Evolutionary conservation across 1,284 basidiomycete species (phyloP), one percentile per base, ranked within the genome.

Genomic region (Heimioporus punctisporus): DNA sequence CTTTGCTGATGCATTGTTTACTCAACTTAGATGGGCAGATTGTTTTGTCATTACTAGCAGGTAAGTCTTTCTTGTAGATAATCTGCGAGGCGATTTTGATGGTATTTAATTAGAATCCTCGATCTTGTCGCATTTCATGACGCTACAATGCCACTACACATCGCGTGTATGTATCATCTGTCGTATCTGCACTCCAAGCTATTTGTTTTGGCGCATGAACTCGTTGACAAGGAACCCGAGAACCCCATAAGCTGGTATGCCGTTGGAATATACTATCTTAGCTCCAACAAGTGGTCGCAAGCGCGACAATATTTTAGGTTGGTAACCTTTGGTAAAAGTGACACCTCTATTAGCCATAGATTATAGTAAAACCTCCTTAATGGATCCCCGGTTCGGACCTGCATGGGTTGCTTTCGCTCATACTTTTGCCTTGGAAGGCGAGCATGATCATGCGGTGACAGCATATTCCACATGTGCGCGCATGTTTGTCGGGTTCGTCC

Each of bases 341-440:
- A 28, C 17, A 28, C 21, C 28, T 40, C 6, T 7, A 14, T 39
- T 54, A 23, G 50, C 57, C 44, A 60, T 43, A 31, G 11, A 31
- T 46, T 23, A 12, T 51, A 95, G 93, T 68, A 99, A 99, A 81
- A 92, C 96, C 0, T 94, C 93, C 14, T 74, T 98, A n/a, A 93
- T 98, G 83, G 97, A 99, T 69, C 93, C 95, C 21, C 85, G 96
- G 7, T 98, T 98, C 72, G 93, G 88, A 0, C 95, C 97, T 5
- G 93, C 95, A 0, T 99, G 97, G 97, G 88, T 98, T 55, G 93
- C 95, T 2, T 99, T 98, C 71, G 97, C 92, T 3, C 97, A 99
- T 75, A 95, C 95, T 0, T 98, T 98, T 74, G 93, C 97, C 2
- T 80, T 94, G 58, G 97, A 99, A 72, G 96, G 97, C 19, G 97